Conservation (phyloP, 805 yeast species). For the Suhomyces vadensis region DNA sequence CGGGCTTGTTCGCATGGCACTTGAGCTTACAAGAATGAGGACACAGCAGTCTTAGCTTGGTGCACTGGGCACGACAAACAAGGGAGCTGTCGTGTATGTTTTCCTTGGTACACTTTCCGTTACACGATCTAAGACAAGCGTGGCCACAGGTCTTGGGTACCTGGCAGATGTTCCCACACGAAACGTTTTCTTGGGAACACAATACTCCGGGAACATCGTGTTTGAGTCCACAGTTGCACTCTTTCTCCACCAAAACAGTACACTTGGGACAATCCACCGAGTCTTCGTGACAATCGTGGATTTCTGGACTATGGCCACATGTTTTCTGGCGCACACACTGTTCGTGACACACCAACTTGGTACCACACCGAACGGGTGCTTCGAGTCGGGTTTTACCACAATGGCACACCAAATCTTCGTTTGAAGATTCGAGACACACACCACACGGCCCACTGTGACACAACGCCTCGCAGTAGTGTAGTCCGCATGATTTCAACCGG, state of each 20-base stretch:
- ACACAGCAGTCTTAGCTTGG: constrained; percentile 52
- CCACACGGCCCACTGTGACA: constrained; percentile 83
- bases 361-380: constrained; percentile 88
- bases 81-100: constrained; percentile 50
- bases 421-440: constrained; percentile 78
- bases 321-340: constrained; percentile 58
- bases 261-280: constrained; percentile 72
- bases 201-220: constrained; percentile 56
- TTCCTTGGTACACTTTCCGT: constrained; percentile 57
- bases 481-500: constrained; percentile 57
- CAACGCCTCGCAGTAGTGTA: constrained; percentile 64
- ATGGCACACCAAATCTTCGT: constrained; percentile 74
- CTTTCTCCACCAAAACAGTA: constrained; percentile 54
- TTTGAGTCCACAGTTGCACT: constrained; percentile 62
- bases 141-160: constrained; percentile 42
- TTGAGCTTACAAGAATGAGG: constrained; percentile 63
- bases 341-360: constrained; percentile 58
- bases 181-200: constrained; percentile 67
- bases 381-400: constrained; percentile 77
- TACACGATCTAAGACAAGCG: constrained; percentile 58
- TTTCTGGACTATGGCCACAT: constrained; percentile 74
- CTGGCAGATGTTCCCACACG: constrained; percentile 53
- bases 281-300: constrained; percentile 76
- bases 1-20: constrained; percentile 59
- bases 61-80: constrained; percentile 61